Evolutionary conservation across 306 rosid species (phyloP).

Genomic region (Alnus glutinosa): DNA sequence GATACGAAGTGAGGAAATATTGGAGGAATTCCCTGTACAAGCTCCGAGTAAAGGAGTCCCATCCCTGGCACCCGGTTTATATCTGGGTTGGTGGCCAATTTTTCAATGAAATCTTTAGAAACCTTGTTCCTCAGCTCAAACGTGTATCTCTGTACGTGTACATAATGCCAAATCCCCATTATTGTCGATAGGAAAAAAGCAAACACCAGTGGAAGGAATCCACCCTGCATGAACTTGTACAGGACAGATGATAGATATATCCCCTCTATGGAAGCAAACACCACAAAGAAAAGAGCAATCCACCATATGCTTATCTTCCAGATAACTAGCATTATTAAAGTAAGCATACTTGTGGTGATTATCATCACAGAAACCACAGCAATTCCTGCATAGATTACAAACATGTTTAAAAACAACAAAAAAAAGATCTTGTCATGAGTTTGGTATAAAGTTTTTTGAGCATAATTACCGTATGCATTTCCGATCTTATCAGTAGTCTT

Average conservation of each 20-base stretch:
- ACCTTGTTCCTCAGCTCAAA: slow-evolving; percentile 69
- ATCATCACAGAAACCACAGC: slow-evolving; percentile 77
- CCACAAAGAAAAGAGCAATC: slow-evolving; percentile 45
- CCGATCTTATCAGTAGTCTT: slow-evolving; percentile 72
- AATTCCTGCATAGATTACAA: slow-evolving; percentile 43
- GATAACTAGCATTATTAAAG: slow-evolving; percentile 67
- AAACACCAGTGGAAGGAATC: slow-evolving; percentile 61
- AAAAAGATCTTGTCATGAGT: neutral
- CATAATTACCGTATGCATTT: slow-evolving; percentile 65
- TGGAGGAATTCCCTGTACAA: slow-evolving; percentile 86
- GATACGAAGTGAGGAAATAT: slow-evolving; percentile 66
- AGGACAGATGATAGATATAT: slow-evolving; percentile 54
- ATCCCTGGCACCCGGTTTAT: slow-evolving; percentile 68
- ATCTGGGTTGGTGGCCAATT: slow-evolving; percentile 34
- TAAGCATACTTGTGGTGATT: slow-evolving; percentile 55
- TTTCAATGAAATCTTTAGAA: slow-evolving; percentile 49
- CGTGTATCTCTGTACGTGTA: slow-evolving; percentile 62
- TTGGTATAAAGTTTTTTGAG: neutral
- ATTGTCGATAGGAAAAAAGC: slow-evolving; percentile 43
- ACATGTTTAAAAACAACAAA: neutral
- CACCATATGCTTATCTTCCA: slow-evolving; percentile 75
- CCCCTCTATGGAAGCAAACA: slow-evolving; percentile 44
- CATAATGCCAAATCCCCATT: slow-evolving; percentile 82
- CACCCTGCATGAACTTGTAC: slow-evolving; percentile 69
- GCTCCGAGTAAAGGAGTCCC: slow-evolving; percentile 68